A percentile compares a stretch with the other conserved stretches of the same genome.
phyloP scores from a whole-genome alignment of 2,329 filamentous ascomycete species.

The Botrytis galanthina region DNA sequence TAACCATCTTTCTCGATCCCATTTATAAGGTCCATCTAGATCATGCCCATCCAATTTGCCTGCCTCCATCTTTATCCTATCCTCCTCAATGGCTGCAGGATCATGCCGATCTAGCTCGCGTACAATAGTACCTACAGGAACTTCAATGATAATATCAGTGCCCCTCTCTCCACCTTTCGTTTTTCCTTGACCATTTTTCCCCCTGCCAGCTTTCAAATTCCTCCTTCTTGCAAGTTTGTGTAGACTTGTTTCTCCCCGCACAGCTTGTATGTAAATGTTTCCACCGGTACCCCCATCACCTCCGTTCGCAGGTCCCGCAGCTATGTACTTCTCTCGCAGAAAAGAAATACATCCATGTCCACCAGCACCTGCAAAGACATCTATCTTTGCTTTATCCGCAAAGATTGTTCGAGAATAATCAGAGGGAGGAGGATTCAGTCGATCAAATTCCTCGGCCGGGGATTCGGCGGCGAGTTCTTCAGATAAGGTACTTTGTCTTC shows the following conservation, averaged over 20 bases:
- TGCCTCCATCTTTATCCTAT: conserved; percentile 41
- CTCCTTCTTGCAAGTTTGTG: conserved; percentile 84
- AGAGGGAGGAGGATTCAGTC: conserved; percentile 77
- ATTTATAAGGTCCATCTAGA: conserved; percentile 40
- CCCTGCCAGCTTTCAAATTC: conserved; percentile 69
- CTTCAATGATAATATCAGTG: conserved; percentile 82
- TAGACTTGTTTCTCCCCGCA: conserved; percentile 85
- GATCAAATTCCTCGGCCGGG: conserved; percentile 42
- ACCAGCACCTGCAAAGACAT: conserved; percentile 73
- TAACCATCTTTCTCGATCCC: conserved; percentile 71
- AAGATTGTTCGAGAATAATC: conserved; percentile 84
- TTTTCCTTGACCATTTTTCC: conserved; percentile 76
- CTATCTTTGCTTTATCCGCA: conserved; percentile 78
- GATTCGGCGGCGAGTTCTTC: conserved; percentile 18
- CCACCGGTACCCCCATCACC: conserved; percentile 92
- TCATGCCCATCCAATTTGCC: conserved; percentile 40
- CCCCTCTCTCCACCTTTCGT: conserved; percentile 73
- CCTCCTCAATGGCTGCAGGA: conserved; percentile 68
- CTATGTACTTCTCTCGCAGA: conserved; percentile 83
- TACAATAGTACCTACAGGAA: conserved; percentile 89
- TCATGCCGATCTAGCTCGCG: conserved; percentile 78
- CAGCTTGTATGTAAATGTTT: conserved; percentile 90
- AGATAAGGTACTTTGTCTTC: conserved; percentile 27
- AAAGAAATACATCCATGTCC: conserved; percentile 95
- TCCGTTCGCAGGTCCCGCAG: conserved; percentile 87